phyloP scores from a whole-genome alignment of 352 stramenopile genomes.

The Phytophthora pseudosyringae region DNA sequence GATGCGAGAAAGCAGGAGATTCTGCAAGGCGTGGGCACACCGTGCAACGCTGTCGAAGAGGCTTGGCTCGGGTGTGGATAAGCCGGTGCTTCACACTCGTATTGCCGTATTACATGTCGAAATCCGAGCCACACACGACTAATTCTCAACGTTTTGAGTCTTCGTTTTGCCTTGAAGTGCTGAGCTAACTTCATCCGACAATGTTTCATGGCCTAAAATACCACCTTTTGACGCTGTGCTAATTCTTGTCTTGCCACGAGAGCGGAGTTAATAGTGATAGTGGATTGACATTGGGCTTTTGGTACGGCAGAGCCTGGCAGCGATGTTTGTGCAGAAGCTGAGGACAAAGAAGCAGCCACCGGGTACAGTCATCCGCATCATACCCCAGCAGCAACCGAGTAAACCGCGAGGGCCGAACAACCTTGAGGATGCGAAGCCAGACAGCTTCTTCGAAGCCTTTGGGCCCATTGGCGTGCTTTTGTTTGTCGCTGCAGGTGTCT shows the following conservation, averaged over 20 bases:
- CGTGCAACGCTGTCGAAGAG: not conserved
- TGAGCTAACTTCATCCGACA: no score
- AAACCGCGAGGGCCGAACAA: not conserved
- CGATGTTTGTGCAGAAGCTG: not conserved
- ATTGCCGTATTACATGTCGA: no score
- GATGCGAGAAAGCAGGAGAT: not conserved
- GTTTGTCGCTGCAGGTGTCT: constrained; percentile 17
- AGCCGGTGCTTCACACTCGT: no score
- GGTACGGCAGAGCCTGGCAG: no score
- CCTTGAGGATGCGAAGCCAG: not conserved
- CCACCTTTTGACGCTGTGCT: not conserved
- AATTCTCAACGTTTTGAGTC: no score
- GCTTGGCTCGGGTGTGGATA: not conserved
- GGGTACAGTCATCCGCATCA: not conserved
- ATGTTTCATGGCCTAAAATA: not conserved
- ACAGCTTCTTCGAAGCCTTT: constrained; percentile 29
- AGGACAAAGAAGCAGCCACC: not conserved
- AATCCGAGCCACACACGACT: no score
- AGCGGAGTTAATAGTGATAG: no score
- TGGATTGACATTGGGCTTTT: no score
- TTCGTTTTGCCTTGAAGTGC: no score
- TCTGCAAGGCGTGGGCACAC: not conserved
- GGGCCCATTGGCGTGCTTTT: constrained; percentile 26
- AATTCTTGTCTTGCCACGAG: no score
- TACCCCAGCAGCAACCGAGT: not conserved